Conservation (phyloP, 139 green algal species). For the Picochlorum sp. region DNA sequence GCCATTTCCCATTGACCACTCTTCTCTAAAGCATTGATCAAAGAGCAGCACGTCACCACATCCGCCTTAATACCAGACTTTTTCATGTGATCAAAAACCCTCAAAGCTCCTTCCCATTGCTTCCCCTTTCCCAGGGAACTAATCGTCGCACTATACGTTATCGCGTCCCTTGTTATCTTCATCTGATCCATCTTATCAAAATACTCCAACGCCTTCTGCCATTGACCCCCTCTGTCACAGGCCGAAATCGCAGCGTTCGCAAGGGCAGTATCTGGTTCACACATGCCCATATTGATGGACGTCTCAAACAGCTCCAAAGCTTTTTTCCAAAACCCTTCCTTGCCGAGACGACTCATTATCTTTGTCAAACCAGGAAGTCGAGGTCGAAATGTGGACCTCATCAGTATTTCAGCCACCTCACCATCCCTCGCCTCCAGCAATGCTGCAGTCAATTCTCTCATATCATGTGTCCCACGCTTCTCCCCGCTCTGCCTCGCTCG, state of each 20-base stretch:
- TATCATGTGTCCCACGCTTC: conserved; percentile 11
- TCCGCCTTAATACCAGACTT: conserved; percentile 58
- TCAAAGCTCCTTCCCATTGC: conserved; percentile 56
- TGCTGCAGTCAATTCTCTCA: conserved; percentile 29
- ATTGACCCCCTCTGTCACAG: conserved; percentile 80
- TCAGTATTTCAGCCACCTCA: conserved; percentile 23
- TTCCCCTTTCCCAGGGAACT: conserved; percentile 72
- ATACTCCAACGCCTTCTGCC: conserved; percentile 60
- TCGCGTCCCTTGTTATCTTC: conserved; percentile 64
- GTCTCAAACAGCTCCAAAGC: conserved; percentile 69
- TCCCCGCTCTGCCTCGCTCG: background rate
- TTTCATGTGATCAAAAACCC: conserved; percentile 50
- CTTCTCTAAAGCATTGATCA: conserved; percentile 83
- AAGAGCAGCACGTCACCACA: conserved; percentile 80
- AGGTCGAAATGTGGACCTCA: conserved; percentile 25
- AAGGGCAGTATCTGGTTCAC: conserved; percentile 76
- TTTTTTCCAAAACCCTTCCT: conserved; percentile 79
- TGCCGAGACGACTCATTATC: conserved; percentile 68
- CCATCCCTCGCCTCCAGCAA: conserved; percentile 27
- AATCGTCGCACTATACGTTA: conserved; percentile 84
- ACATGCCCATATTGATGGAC: conserved; percentile 48
- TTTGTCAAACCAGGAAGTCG: conserved; percentile 71
- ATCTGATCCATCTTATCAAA: conserved; percentile 61
- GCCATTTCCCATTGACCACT: conserved; percentile 82
- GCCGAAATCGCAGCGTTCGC: conserved; percentile 82